phyloP scores from a whole-genome alignment of 2,329 filamentous ascomycete genomes.

The Fusarium musae region DNA sequence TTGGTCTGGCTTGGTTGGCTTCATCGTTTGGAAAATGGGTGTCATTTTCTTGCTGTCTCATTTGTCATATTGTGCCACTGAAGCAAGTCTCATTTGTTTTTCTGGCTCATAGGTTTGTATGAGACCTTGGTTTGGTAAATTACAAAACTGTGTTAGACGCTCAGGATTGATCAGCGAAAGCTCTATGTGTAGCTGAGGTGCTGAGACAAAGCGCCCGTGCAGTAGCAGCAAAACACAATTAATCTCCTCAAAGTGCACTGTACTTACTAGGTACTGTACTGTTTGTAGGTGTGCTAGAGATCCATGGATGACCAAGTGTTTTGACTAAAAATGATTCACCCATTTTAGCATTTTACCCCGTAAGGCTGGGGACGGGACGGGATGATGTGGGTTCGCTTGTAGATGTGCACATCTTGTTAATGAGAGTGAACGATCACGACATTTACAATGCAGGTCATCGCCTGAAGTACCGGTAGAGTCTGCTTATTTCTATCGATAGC shows the following conservation, averaged over 20 bases:
- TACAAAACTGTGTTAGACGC: slow-evolving; percentile 5
- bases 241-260: background rate
- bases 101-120: background rate
- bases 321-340: slow-evolving; percentile 16
- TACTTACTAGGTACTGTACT: background rate
- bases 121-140: slow-evolving; percentile 13
- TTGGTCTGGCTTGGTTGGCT: background rate
- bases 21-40: background rate
- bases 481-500: background rate
- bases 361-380: slow-evolving; percentile 20
- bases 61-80: slow-evolving; percentile 4
- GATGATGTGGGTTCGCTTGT: slow-evolving; percentile 5
- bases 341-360: background rate
- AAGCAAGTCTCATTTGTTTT: background rate
- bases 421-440: background rate
- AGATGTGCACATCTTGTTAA: slow-evolving; percentile 2
- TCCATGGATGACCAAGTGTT: slow-evolving; percentile 21
- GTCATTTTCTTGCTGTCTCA: background rate
- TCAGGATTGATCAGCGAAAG: background rate
- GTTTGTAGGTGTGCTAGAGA: background rate
- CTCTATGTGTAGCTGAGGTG: background rate
- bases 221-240: background rate
- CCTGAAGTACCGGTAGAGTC: background rate
- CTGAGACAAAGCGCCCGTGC: slow-evolving; percentile 14
- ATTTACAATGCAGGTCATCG: background rate